Evolutionary conservation across 164 flowering plant species (phyloP), one percentile per base, ranked within the genome.

Genomic region (Liquidambar formosana): DNA sequence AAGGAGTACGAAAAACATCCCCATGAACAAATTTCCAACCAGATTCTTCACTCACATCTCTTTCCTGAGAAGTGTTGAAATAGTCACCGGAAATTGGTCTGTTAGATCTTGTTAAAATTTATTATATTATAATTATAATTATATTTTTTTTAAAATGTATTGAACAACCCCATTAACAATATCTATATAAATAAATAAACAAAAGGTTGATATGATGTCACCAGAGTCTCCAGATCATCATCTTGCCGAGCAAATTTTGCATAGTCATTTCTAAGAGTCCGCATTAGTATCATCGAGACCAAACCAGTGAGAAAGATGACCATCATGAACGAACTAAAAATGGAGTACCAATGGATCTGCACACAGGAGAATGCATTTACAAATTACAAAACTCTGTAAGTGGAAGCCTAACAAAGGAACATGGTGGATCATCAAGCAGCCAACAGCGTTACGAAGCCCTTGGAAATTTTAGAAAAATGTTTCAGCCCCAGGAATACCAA

Each of bases 11-110:
- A 73, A 95, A 95, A 68, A 95, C 99, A 89, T 95, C 99, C 26
- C 99, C 99, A 79, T 95, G 99, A 59, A 95, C 97, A 84, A 95
- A 97, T 73, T 95, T 95, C 99, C 99, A 95, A 45, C 99, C 99
- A 74, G 99, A n/a, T n/a, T n/a, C n/a, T n/a, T n/a, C n/a, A n/a
- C n/a, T n/a, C n/a, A n/a, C n/a, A n/a, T n/a, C n/a, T 78, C 99
- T 86, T 77, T 94, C 99, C 99, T 94, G 85, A 48, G 61, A 57
- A 70, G 38, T n/a, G 19, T 56, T 15, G 64, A 26, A 53, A 59
- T 19, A 46, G 57, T 48, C 57, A 75, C 11, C 64, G 60, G 10
- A n/a, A 44, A 0, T 19, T 13, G 23, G 4, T 5, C 9, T 33
- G 27, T 21, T 28, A 23, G 16, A 65, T 49, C 18, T 12, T 5